These are phyloP conservation scores for Endotrypanum monterogeii DNA, from an alignment of 208 protist species.

Conservation along the genomic window DNA sequence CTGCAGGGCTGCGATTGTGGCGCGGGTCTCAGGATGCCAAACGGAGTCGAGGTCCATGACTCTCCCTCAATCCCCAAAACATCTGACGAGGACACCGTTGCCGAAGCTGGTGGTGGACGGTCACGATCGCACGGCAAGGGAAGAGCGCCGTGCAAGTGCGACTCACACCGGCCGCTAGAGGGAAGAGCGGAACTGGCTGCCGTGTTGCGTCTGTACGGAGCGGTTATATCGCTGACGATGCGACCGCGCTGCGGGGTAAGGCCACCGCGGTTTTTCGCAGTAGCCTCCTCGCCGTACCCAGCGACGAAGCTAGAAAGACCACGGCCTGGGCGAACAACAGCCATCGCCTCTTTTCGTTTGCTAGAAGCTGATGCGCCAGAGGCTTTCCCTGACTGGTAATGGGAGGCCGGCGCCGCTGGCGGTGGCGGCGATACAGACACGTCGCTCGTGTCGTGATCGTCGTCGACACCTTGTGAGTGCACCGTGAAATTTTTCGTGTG, in stretches of 20 bases:
- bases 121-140: not conserved
- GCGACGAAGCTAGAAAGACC: slow-evolving; percentile 20
- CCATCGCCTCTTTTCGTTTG: not conserved
- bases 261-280: not conserved
- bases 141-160: slow-evolving; percentile 14
- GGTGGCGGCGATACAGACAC: not conserved
- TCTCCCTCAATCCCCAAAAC: not conserved
- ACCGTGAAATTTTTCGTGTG: not conserved
- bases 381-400: not conserved
- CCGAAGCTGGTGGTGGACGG: not conserved
- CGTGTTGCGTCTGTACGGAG: slow-evolving; percentile 31
- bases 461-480: no score
- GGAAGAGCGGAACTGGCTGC: slow-evolving; percentile 16
- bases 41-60: slow-evolving; percentile 7
- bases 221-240: slow-evolving; percentile 31
- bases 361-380: not conserved
- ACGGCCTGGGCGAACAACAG: slow-evolving; percentile 9
- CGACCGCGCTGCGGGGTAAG: slow-evolving; percentile 28
- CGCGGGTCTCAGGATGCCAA: slow-evolving; percentile 12
- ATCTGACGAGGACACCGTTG: not conserved
- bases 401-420: not conserved
- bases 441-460: not conserved
- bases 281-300: slow-evolving; percentile 31
- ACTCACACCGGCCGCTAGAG: slow-evolving; percentile 13
- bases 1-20: not conserved